These are phyloP conservation scores for Trichoderma atroviride DNA, from an alignment of 2,329 filamentous ascomycete genomes.

Conservation along the genomic window DNA sequence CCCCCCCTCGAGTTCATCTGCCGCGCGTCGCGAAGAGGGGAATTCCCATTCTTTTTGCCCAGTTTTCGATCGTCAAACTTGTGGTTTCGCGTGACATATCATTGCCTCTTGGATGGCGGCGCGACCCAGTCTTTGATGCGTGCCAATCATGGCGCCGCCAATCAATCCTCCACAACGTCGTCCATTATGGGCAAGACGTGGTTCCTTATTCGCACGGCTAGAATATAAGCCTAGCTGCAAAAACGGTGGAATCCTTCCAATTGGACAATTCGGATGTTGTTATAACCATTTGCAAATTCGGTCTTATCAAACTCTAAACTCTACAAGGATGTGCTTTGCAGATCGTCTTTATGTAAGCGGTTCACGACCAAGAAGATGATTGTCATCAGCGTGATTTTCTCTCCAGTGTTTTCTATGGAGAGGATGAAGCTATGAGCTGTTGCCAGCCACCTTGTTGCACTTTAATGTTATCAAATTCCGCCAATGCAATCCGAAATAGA, in stretches of 20 bases:
- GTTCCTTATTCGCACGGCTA: slow-evolving; percentile 8
- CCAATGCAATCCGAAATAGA: too few species aligned
- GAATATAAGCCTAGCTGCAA: neutral
- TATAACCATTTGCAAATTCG: neutral
- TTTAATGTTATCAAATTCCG: neutral
- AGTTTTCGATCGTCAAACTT: neutral
- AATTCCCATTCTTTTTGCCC: slow-evolving; percentile 7
- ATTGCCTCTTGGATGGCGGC: slow-evolving; percentile 1
- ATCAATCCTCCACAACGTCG: neutral
- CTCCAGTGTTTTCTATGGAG: neutral
- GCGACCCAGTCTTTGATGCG: slow-evolving; percentile 22
- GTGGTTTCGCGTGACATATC: slow-evolving; percentile 5
- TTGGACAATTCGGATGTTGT: neutral
- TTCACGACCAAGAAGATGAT: neutral
- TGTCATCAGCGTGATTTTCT: neutral
- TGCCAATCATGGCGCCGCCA: slow-evolving; percentile 21
- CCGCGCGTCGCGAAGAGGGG: slow-evolving; percentile 14
- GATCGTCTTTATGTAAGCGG: neutral
- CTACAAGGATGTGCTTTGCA: neutral
- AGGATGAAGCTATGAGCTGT: neutral
- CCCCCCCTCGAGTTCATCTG: neutral
- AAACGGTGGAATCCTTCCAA: neutral
- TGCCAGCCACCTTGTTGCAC: neutral
- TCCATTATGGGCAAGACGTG: neutral
- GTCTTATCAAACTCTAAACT: neutral